Percentiles rank a stretch among this genome's conserved stretches.
Conservation (phyloP, 768 basidiomycete genomes). For the Glaciozyma martinii region DNA sequence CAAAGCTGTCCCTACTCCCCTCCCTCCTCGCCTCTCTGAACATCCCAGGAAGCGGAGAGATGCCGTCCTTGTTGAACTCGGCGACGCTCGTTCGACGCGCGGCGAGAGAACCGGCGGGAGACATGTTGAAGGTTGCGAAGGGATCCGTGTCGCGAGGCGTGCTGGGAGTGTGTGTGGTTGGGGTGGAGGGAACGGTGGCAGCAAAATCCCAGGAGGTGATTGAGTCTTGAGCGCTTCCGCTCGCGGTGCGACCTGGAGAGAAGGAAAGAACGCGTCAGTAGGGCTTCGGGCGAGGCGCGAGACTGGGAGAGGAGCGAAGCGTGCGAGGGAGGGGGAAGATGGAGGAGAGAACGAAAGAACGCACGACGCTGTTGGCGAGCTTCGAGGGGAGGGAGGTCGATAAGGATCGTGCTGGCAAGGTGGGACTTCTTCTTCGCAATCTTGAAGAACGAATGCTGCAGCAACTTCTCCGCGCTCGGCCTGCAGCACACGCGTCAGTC, state of each 20-base stretch:
- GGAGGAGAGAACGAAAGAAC: background rate
- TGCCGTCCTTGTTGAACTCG: background rate
- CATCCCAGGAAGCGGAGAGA: background rate
- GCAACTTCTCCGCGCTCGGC: constrained; percentile 66
- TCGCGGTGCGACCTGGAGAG: constrained; percentile 8
- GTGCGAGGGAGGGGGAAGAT: background rate
- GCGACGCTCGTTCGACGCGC: background rate
- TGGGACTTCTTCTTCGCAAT: constrained; percentile 66
- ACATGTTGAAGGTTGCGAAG: constrained; percentile 18
- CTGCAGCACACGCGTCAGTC: constrained; percentile 40
- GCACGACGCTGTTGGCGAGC: constrained; percentile 28
- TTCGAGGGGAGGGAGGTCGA: constrained; percentile 31
- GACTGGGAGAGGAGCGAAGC: no score
- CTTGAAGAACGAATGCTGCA: constrained; percentile 70
- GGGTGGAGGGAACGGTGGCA: constrained; percentile 5
- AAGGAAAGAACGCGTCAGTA: no score
- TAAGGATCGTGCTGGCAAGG: constrained; percentile 64
- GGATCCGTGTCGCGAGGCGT: constrained; percentile 8
- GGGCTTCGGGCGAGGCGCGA: background rate
- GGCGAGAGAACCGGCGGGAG: constrained; percentile 9
- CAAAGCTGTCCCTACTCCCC: background rate
- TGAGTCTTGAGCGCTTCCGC: background rate
- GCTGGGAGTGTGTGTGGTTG: background rate
- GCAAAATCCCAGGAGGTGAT: constrained; percentile 26
- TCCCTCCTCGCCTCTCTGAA: background rate